A percentile compares a stretch with the other conserved stretches of the same genome.
These are phyloP conservation scores for Geotrichum restrictum DNA, from an alignment of 1,139 yeast species.

Conservation along the genomic window DNA sequence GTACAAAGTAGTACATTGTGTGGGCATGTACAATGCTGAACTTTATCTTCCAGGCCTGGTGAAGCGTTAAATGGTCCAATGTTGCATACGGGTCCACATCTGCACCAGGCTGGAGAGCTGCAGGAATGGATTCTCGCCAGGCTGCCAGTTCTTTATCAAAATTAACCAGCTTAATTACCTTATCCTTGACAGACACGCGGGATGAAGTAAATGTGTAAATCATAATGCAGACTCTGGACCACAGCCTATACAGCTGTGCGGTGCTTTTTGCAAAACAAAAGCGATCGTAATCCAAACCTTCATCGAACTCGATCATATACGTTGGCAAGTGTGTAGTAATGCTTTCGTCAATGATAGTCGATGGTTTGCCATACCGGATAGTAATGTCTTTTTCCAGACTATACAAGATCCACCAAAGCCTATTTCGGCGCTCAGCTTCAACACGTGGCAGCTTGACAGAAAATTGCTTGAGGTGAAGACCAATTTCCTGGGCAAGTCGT, in stretches of 20 bases:
- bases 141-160: constrained; percentile 35
- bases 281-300: constrained; percentile 7
- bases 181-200: constrained; percentile 30
- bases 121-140: constrained; percentile 35
- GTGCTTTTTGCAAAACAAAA: constrained; percentile 14
- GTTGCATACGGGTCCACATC: not conserved
- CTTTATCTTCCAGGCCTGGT: not conserved
- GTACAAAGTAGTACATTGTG: constrained; percentile 30
- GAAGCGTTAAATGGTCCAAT: not conserved
- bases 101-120: not conserved
- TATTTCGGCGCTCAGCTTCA: constrained; percentile 44
- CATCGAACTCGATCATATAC: constrained; percentile 24
- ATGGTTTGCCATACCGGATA: constrained; percentile 57
- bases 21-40: constrained; percentile 14
- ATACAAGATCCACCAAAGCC: constrained; percentile 57
- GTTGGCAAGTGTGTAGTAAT: constrained; percentile 26
- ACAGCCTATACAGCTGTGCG: constrained; percentile 28
- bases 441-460: constrained; percentile 40
- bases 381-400: constrained; percentile 53
- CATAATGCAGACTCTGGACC: constrained; percentile 29
- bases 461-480: constrained; percentile 58
- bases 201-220: constrained; percentile 35
- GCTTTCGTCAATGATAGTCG: constrained; percentile 51
- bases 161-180: constrained; percentile 30
- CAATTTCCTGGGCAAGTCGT: constrained; percentile 60